Evolutionary conservation across 148 eudicot genomes (phyloP).

Genomic region (Rhododendron simsii): DNA sequence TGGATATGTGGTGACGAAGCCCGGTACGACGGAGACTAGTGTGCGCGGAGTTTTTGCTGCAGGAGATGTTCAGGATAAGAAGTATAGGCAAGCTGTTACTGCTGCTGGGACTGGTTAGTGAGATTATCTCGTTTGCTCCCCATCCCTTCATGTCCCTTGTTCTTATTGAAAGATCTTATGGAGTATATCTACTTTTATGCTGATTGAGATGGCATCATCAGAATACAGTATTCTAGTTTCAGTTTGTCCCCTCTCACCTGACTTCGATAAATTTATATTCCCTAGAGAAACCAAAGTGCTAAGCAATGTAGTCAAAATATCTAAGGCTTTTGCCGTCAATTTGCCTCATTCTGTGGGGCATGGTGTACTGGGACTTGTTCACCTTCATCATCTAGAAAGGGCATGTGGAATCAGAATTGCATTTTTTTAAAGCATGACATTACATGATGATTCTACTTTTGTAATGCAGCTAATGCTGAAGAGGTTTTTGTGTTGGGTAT

Average conservation of each 20-base stretch:
- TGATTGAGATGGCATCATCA: background rate
- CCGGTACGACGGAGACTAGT: conserved; percentile 69
- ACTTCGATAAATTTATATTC: background rate
- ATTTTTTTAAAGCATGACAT: background rate
- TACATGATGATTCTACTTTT: background rate
- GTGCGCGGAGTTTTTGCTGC: conserved; percentile 86
- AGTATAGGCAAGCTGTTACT: conserved; percentile 87
- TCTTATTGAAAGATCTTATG: background rate
- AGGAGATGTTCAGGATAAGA: conserved; percentile 96
- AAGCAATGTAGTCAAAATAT: background rate
- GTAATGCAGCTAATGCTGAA: background rate
- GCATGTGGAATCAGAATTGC: background rate
- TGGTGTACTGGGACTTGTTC: background rate
- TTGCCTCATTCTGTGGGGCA: background rate
- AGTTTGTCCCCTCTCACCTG: background rate
- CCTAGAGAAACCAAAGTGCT: background rate
- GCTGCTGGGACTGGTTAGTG: conserved; percentile 88
- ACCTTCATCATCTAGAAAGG: background rate
- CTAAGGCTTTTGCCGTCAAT: background rate
- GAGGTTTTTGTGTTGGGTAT: background rate
- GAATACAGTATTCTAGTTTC: background rate
- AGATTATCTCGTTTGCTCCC: background rate
- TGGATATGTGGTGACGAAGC: conserved; percentile 68
- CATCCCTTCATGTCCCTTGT: background rate
- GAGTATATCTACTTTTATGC: background rate